Percentiles rank a stretch among this genome's conserved stretches.
Conservation (phyloP, 148 eudicot genomes). For the Fagopyrum esculentum region DNA sequence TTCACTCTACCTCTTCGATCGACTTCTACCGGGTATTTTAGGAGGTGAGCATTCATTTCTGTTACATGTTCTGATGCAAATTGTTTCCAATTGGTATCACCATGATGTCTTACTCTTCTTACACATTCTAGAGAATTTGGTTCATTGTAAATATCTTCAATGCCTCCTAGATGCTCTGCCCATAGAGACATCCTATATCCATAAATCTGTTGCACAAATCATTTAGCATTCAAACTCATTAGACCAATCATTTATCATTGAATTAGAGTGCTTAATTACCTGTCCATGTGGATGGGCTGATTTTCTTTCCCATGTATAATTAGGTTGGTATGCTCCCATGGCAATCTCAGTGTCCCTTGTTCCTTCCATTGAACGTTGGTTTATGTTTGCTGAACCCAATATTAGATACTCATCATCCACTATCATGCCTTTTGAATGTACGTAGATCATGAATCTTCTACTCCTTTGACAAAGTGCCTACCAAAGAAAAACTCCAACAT, state of each 20-base stretch:
- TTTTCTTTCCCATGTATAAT: conserved; percentile 78
- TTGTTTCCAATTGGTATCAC: conserved; percentile 73
- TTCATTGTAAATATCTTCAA: conserved; percentile 49
- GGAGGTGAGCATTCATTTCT: conserved; percentile 74
- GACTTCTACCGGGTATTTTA: conserved; percentile 87
- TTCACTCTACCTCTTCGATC: conserved; percentile 71
- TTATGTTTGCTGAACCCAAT: conserved; percentile 91
- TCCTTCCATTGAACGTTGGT: conserved; percentile 97
- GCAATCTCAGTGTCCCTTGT: conserved; percentile 98
- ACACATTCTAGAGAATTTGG: conserved; percentile 82
- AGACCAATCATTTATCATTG: neutral
- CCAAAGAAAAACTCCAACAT: neutral
- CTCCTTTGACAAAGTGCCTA: conserved; percentile 60
- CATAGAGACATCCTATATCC: conserved; percentile 91
- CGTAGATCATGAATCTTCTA: conserved; percentile 93
- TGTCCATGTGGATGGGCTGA: conserved; percentile 62
- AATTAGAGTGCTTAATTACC: conserved; percentile 28
- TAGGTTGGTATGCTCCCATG: conserved; percentile 97
- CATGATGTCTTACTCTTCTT: conserved; percentile 48
- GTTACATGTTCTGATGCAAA: conserved; percentile 52
- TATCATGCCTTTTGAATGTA: conserved; percentile 98
- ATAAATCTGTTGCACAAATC: conserved; percentile 34
- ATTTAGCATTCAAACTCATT: too few relatives aligned
- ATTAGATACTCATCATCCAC: conserved; percentile 93
- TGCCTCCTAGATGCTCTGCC: conserved; percentile 83